phyloP scores from a whole-genome alignment of 2,329 filamentous ascomycete species.

The Trichophyton equinum region DNA sequence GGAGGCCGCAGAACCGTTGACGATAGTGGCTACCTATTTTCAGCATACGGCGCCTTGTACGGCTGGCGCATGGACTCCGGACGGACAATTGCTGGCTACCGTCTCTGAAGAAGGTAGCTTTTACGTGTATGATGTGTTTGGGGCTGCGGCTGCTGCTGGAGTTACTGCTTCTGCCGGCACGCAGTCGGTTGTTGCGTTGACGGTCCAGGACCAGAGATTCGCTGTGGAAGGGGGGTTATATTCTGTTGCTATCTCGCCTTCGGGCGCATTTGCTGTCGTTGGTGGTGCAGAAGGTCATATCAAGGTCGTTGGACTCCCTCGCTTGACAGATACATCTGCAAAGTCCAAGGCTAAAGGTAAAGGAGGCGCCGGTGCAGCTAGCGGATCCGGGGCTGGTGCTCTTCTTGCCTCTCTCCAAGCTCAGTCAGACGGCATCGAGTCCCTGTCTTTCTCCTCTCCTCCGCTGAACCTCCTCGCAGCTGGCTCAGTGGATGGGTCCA shows the following conservation, averaged over 20 bases:
- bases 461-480: slow-evolving; percentile 50
- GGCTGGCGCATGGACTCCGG: slow-evolving; percentile 78
- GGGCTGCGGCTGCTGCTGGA: slow-evolving; percentile 56
- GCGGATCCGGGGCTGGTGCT: slow-evolving; percentile 50
- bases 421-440: slow-evolving; percentile 69
- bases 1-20: slow-evolving; percentile 50
- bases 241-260: slow-evolving; percentile 71
- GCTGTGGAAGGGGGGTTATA: slow-evolving; percentile 83
- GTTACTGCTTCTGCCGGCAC: slow-evolving; percentile 43
- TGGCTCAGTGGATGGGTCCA: slow-evolving; percentile 53
- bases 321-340: slow-evolving; percentile 39
- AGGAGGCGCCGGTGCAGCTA: slow-evolving; percentile 28
- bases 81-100: slow-evolving; percentile 74
- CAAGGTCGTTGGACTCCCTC: slow-evolving; percentile 71
- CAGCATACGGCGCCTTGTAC: slow-evolving; percentile 77
- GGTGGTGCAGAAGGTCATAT: slow-evolving; percentile 81
- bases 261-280: slow-evolving; percentile 65
- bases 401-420: slow-evolving; percentile 76
- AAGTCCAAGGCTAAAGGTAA: slow-evolving; percentile 41
- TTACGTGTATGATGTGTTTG: slow-evolving; percentile 88
- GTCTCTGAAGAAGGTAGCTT: slow-evolving; percentile 80
- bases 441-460: slow-evolving; percentile 51
- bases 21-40: slow-evolving; percentile 85
- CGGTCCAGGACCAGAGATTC: slow-evolving; percentile 75
- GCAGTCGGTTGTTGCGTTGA: slow-evolving; percentile 63